Percentiles rank a stretch among this genome's conserved stretches.
These are phyloP conservation scores for Suillus alpinus DNA, from an alignment of 768 basidiomycete species.

Conservation along the genomic window DNA sequence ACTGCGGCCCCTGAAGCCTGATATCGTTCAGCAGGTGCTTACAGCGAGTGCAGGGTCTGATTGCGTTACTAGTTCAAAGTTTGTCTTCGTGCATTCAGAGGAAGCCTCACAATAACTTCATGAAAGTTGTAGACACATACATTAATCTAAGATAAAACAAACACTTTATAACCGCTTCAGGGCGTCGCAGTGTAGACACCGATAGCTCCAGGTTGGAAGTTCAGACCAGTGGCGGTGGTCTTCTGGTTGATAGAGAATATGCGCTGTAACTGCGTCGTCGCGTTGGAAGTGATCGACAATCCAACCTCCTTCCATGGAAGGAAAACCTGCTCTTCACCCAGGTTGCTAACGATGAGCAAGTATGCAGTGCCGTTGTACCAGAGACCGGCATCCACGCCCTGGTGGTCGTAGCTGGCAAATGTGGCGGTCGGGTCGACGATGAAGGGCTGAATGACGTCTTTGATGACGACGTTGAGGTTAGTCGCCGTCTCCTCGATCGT, in stretches of 20 bases:
- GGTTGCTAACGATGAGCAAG: slow-evolving; percentile 18
- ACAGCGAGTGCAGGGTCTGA: no score
- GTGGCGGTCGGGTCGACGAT: no score
- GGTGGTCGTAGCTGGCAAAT: no score
- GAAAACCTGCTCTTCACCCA: background rate
- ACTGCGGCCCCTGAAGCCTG: no score
- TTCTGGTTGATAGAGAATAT: slow-evolving; percentile 10
- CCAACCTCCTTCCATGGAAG: slow-evolving; percentile 20
- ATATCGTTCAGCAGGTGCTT: no score
- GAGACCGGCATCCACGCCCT: no score
- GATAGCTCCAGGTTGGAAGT: slow-evolving; percentile 11
- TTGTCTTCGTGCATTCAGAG: background rate
- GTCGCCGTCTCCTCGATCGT: no score
- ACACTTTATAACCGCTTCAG: background rate
- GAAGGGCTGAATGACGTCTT: no score
- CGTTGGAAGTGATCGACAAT: slow-evolving; percentile 9
- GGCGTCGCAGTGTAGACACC: slow-evolving; percentile 20
- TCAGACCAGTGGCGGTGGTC: slow-evolving; percentile 19
- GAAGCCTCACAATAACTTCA: no score
- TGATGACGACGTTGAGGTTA: no score
- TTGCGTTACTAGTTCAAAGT: no score
- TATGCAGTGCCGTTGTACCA: no score
- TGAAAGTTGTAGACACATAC: background rate
- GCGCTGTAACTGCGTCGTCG: slow-evolving; percentile 16
- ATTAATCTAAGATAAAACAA: background rate